phyloP scores from a whole-genome alignment of 1,284 basidiomycete species.

The Sanghuangporus sanghuang region DNA sequence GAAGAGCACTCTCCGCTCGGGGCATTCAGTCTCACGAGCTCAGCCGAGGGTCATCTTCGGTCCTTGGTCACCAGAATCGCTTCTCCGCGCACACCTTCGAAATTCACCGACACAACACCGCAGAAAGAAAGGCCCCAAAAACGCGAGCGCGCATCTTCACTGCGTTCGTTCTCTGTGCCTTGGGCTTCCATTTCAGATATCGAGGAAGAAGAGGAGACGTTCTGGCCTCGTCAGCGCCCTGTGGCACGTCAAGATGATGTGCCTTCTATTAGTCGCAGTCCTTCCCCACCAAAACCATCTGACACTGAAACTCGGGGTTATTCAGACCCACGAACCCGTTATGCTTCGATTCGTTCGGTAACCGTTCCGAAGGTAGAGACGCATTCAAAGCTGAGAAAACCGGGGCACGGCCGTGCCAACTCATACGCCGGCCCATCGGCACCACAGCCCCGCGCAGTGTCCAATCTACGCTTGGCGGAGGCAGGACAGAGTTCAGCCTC shows the following conservation, averaged over 20 bases:
- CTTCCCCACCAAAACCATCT: background rate
- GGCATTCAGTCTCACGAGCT: conserved; percentile 14
- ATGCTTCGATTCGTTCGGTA: background rate
- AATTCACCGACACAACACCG: background rate
- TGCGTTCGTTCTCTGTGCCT: background rate
- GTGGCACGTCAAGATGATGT: background rate
- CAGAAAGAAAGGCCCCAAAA: background rate
- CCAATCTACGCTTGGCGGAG: background rate
- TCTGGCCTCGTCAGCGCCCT: conserved; percentile 5
- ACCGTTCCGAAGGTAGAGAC: background rate
- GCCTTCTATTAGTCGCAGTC: background rate
- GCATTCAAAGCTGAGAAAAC: background rate
- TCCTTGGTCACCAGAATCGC: background rate
- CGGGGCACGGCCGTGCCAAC: conserved; percentile 3
- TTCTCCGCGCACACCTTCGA: background rate
- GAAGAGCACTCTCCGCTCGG: conserved; percentile 10
- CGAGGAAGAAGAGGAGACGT: background rate
- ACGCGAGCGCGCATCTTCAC: conserved; percentile 1
- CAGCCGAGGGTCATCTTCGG: conserved; percentile 15
- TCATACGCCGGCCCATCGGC: background rate
- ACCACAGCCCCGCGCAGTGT: background rate
- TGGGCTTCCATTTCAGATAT: conserved; percentile 5
- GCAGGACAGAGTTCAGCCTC: background rate
- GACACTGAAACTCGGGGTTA: background rate
- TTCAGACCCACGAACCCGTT: background rate